phyloP scores from a whole-genome alignment of 768 basidiomycete species.

The Cystofilobasidium capitatum region DNA sequence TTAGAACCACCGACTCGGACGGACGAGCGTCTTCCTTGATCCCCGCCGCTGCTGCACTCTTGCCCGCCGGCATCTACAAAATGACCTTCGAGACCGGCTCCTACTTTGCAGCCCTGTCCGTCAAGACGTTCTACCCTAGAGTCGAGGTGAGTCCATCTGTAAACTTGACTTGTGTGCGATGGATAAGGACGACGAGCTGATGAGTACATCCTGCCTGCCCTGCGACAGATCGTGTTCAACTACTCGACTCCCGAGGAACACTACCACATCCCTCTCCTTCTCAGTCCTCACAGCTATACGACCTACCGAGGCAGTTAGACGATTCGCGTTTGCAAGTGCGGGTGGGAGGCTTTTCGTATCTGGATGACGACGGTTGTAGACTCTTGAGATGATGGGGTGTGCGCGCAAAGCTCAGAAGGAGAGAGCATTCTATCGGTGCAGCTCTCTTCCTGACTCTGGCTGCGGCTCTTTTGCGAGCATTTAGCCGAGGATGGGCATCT shows the following conservation, averaged over 20 bases:
- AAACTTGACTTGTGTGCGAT: too few species aligned
- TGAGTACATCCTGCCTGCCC: not conserved
- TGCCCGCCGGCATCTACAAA: slow-evolving; percentile 64
- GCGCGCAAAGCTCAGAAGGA: too few species aligned
- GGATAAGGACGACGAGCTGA: not conserved
- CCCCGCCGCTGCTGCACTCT: slow-evolving; percentile 44
- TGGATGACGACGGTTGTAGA: too few species aligned
- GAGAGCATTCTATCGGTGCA: too few species aligned
- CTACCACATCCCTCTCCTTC: slow-evolving; percentile 81
- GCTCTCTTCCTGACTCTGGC: too few species aligned
- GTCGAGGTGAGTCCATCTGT: slow-evolving; percentile 57
- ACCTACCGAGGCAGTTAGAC: slow-evolving; percentile 74
- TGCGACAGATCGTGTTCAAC: slow-evolving; percentile 60
- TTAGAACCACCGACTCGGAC: slow-evolving; percentile 62
- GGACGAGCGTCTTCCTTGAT: slow-evolving; percentile 75
- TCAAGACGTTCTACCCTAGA: slow-evolving; percentile 76
- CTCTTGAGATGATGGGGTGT: too few species aligned
- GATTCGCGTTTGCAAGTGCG: not conserved
- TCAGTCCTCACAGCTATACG: slow-evolving; percentile 83
- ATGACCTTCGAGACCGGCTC: slow-evolving; percentile 71
- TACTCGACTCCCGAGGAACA: slow-evolving; percentile 66
- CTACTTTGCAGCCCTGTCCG: slow-evolving; percentile 59
- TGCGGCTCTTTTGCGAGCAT: too few species aligned
- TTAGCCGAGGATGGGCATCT: too few species aligned
- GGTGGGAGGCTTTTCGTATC: too few species aligned